Evolutionary conservation across 1,139 yeast species (phyloP).

Genomic region (Kurtzmaniella quercitrusa): DNA sequence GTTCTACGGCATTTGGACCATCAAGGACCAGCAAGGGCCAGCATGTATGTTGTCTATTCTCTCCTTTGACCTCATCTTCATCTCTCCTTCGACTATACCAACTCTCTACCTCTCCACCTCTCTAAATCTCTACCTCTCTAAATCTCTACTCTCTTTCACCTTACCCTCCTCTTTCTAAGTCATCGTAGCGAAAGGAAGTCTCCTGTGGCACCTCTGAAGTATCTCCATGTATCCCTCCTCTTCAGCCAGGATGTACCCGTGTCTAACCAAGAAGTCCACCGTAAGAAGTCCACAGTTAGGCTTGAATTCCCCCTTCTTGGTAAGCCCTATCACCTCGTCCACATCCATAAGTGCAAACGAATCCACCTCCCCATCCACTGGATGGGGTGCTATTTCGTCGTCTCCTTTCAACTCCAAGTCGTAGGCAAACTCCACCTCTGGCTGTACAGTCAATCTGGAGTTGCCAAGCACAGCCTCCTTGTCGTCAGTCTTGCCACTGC

Average conservation of each 20-base stretch:
- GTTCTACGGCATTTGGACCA: too few species aligned
- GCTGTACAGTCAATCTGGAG: slow-evolving; percentile 47
- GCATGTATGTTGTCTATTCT: too few species aligned
- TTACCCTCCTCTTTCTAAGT: background rate
- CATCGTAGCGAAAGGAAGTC: slow-evolving; percentile 61
- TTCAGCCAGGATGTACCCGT: slow-evolving; percentile 61
- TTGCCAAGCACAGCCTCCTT: slow-evolving; percentile 36
- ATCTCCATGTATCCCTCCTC: slow-evolving; percentile 65
- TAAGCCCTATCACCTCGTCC: slow-evolving; percentile 47
- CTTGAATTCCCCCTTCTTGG: slow-evolving; percentile 63
- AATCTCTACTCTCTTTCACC: too few species aligned
- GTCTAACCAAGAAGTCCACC: slow-evolving; percentile 80
- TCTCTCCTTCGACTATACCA: too few species aligned
- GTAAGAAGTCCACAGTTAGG: slow-evolving; percentile 83
- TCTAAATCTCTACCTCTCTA: too few species aligned
- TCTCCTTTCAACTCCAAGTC: slow-evolving; percentile 59
- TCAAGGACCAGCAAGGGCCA: too few species aligned
- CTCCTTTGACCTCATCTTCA: too few species aligned
- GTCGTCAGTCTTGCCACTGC: slow-evolving; percentile 17
- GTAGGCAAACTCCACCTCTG: slow-evolving; percentile 80
- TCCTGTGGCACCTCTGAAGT: slow-evolving; percentile 57
- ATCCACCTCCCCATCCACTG: slow-evolving; percentile 84
- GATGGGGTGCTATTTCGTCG: slow-evolving; percentile 51
- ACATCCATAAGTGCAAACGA: slow-evolving; percentile 61
- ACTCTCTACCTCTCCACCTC: too few species aligned